Evolutionary conservation across 768 basidiomycete genomes (phyloP).

Genomic region (Pulveroboletus sp.): DNA sequence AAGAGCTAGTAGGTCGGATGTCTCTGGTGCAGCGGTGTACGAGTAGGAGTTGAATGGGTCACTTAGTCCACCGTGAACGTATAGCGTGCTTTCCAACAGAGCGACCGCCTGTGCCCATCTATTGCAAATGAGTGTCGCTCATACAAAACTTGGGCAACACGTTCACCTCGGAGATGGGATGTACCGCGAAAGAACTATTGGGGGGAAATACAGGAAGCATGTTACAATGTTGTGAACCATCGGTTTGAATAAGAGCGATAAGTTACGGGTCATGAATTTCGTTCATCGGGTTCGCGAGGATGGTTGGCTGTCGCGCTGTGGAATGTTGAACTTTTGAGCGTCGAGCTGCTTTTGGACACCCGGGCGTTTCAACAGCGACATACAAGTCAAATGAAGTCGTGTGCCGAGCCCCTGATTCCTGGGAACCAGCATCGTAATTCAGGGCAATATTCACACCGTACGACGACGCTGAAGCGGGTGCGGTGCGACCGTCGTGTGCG

Average conservation of each 20-base stretch:
- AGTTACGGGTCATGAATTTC: slow-evolving; percentile 10
- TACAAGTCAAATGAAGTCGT: not conserved
- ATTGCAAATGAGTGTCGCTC: slow-evolving; percentile 5
- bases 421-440: not conserved
- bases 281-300: slow-evolving; percentile 18
- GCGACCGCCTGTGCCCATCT: slow-evolving; percentile 85
- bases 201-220: slow-evolving; percentile 12
- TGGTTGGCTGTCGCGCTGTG: not conserved
- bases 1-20: slow-evolving; percentile 66
- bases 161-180: slow-evolving; percentile 24
- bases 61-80: slow-evolving; percentile 78
- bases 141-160: not conserved
- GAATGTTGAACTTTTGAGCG: not conserved
- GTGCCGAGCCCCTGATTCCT: not conserved
- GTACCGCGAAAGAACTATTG: slow-evolving; percentile 20
- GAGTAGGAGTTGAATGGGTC: slow-evolving; percentile 63
- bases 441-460: no score
- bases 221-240: slow-evolving; percentile 9
- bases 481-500: no score
- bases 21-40: slow-evolving; percentile 72
- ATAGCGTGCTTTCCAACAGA: slow-evolving; percentile 53
- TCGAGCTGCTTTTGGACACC: slow-evolving; percentile 8
- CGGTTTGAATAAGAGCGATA: slow-evolving; percentile 5
- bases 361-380: not conserved
- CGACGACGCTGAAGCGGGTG: no score